Evolutionary conservation across 495 filamentous ascomycete genomes (phyloP).

Genomic region (Aspergillus cavernicola): DNA sequence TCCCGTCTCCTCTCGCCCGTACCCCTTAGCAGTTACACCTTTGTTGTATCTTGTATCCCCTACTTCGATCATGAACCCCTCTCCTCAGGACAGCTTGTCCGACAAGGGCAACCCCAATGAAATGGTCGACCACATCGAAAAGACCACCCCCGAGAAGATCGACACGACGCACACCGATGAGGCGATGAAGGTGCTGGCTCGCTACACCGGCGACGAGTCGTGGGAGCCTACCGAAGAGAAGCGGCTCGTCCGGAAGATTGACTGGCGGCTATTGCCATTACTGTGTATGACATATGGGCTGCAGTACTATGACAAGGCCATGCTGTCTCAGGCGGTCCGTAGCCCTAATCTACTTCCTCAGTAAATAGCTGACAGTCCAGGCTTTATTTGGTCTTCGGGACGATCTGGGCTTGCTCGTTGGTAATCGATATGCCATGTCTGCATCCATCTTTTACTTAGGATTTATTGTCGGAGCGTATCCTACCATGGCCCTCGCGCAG

Average conservation of each 20-base stretch:
- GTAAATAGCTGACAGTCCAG: conserved; percentile 11
- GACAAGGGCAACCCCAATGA: conserved; percentile 3
- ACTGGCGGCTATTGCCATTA: conserved; percentile 43
- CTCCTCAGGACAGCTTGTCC: conserved; percentile 12
- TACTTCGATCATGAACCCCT: conserved; percentile 4
- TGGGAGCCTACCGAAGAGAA: conserved; percentile 45
- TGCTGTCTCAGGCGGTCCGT: conserved; percentile 45
- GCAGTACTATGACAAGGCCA: conserved; percentile 51
- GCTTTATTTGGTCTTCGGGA: conserved; percentile 35
- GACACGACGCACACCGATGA: conserved; percentile 45
- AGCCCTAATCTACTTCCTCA: conserved; percentile 12
- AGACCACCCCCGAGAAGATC: conserved; percentile 18
- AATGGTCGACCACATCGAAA: conserved; percentile 4
- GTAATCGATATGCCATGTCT: conserved; percentile 36
- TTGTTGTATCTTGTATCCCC: neutral
- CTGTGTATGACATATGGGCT: conserved; percentile 29
- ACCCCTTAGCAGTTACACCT: too few species aligned
- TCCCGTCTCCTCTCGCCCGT: neutral
- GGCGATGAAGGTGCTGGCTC: conserved; percentile 37
- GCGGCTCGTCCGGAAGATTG: conserved; percentile 42
- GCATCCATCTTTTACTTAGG: conserved; percentile 47
- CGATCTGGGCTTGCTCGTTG: conserved; percentile 31
- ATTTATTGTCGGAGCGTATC: conserved; percentile 45
- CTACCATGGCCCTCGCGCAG: conserved; percentile 41
- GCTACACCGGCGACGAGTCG: conserved; percentile 38